These are phyloP conservation scores for Penicillium hordei DNA, from an alignment of 2,329 filamentous ascomycete species.

Conservation along the genomic window DNA sequence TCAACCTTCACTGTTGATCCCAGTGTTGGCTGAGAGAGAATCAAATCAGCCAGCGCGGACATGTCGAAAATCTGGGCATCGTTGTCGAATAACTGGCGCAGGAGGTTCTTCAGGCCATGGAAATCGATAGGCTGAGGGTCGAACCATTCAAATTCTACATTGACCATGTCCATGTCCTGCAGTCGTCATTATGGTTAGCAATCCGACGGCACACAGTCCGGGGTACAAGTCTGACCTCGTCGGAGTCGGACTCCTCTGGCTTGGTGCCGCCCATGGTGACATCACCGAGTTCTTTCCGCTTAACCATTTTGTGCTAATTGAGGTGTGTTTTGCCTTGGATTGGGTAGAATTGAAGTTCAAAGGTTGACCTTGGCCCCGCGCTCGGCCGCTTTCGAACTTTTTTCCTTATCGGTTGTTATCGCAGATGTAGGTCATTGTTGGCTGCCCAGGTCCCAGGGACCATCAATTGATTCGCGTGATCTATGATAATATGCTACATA, in stretches of 20 bases:
- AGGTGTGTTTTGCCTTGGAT: neutral
- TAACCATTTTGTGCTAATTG: slow-evolving; percentile 45
- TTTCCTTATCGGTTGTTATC: slow-evolving; percentile 26
- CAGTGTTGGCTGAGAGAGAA: slow-evolving; percentile 81
- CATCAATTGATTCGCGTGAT: neutral
- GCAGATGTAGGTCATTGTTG: slow-evolving; percentile 1
- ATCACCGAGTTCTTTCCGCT: slow-evolving; percentile 50
- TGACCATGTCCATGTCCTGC: slow-evolving; percentile 84
- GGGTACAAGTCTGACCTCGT: slow-evolving; percentile 35
- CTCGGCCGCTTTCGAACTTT: slow-evolving; percentile 27
- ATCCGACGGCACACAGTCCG: neutral
- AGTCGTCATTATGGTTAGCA: slow-evolving; percentile 9
- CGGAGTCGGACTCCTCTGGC: slow-evolving; percentile 43
- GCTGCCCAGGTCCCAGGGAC: neutral
- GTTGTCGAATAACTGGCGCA: slow-evolving; percentile 88
- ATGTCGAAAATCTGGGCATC: slow-evolving; percentile 85
- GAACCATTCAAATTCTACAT: slow-evolving; percentile 99
- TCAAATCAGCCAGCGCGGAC: slow-evolving; percentile 79
- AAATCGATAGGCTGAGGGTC: slow-evolving; percentile 92
- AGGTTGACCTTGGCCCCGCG: slow-evolving; percentile 16
- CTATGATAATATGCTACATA: neutral
- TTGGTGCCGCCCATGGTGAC: slow-evolving; percentile 45
- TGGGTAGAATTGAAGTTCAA: slow-evolving; percentile 7
- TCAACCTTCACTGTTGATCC: slow-evolving; percentile 98
- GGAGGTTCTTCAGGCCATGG: slow-evolving; percentile 84